phyloP scores from a whole-genome alignment of 371 early-diverging fungal genomes.

The Funneliformis caledonium region DNA sequence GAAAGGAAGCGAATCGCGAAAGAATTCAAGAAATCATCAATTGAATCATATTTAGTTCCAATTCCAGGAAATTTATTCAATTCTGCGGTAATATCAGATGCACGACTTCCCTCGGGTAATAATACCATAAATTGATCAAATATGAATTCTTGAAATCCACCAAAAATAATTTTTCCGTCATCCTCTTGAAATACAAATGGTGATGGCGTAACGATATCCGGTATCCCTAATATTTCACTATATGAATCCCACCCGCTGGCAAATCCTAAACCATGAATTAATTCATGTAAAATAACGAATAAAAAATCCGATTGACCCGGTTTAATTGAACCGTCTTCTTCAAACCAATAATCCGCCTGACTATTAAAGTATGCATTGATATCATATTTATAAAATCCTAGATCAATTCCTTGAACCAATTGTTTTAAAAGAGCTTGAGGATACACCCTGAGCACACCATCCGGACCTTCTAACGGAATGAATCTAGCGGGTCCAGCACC shows the following conservation, averaged over 20 bases:
- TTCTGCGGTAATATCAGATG: neutral
- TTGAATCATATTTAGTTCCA: neutral
- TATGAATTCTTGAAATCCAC: slow-evolving; percentile 33
- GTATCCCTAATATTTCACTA: slow-evolving; percentile 24
- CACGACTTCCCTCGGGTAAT: neutral
- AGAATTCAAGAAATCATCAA: neutral
- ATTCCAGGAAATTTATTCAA: slow-evolving; percentile 28
- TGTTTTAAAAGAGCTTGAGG: slow-evolving; percentile 73
- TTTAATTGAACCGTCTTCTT: slow-evolving; percentile 50
- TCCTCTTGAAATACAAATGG: neutral
- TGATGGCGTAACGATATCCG: slow-evolving; percentile 42
- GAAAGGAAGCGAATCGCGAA: slow-evolving; percentile 14
- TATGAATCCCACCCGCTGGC: slow-evolving; percentile 54
- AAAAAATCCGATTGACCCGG: slow-evolving; percentile 59
- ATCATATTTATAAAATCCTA: slow-evolving; percentile 1
- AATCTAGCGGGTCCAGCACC: neutral
- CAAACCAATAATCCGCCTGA: slow-evolving; percentile 48
- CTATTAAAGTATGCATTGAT: slow-evolving; percentile 43
- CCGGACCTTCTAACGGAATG: slow-evolving; percentile 52
- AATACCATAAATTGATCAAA: slow-evolving; percentile 40
- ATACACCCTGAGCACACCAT: slow-evolving; percentile 58
- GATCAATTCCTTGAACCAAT: slow-evolving; percentile 41
- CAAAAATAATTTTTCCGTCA: neutral
- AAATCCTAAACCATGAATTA: slow-evolving; percentile 70
- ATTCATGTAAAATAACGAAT: slow-evolving; percentile 64